Conservation (phyloP, 306 rosid species). For the Ziziphus jujuba region DNA sequence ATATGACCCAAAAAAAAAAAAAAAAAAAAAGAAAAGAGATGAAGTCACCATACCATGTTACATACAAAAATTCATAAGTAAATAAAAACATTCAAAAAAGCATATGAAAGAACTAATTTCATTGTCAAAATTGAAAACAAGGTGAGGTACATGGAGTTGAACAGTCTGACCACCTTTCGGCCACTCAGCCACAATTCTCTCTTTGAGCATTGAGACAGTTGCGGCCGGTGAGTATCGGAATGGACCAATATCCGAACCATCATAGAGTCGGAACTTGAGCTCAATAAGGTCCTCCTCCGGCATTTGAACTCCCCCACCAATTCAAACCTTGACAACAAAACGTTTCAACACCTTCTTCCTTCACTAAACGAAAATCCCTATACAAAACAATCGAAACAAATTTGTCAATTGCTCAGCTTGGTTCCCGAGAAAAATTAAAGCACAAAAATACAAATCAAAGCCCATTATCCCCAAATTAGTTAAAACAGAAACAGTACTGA, state of each 20-base stretch:
- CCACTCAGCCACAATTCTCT: slow-evolving; percentile 77
- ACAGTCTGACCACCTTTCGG: slow-evolving; percentile 82
- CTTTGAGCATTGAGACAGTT: slow-evolving; percentile 71
- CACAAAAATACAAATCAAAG: not conserved
- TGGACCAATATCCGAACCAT: slow-evolving; percentile 91
- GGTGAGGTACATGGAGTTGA: not conserved
- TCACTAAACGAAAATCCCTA: not conserved
- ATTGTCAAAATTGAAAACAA: not conserved
- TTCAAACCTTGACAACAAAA: slow-evolving; percentile 17
- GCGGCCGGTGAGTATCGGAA: slow-evolving; percentile 74
- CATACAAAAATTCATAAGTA: not conserved
- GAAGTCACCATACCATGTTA: not conserved
- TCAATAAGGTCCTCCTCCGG: slow-evolving; percentile 84
- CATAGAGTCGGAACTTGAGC: slow-evolving; percentile 86
- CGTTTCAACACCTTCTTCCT: slow-evolving; percentile 2
- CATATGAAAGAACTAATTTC: not conserved
- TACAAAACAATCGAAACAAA: not conserved
- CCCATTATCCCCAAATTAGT: not conserved
- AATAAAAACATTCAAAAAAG: not conserved
- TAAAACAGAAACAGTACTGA: not conserved
- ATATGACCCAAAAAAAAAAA: too few relatives aligned
- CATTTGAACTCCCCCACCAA: slow-evolving; percentile 52
- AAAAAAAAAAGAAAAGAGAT: too few relatives aligned
- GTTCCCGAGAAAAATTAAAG: not conserved
- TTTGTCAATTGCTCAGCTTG: not conserved